Evolutionary conservation across 2,329 filamentous ascomycete species (phyloP).

Genomic region (Penicillium paneum): DNA sequence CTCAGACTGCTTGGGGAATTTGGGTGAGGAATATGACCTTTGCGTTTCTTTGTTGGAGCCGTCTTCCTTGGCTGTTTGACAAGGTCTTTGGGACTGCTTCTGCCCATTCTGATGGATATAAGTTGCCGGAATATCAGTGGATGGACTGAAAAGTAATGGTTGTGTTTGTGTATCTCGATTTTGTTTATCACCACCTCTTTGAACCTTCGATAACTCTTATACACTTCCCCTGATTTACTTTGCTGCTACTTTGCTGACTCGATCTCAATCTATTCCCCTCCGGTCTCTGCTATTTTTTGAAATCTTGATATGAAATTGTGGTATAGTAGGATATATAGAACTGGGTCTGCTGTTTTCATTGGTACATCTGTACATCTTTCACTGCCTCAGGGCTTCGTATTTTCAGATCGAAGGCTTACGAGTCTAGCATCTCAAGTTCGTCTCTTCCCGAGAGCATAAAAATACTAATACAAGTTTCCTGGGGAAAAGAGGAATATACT

Average conservation of each 20-base stretch:
- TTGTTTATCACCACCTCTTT: too few species aligned
- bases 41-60: too few species aligned
- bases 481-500: not conserved
- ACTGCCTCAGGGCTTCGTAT: not conserved
- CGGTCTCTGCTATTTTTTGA: not conserved
- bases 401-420: constrained; percentile 9
- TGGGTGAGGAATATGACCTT: too few species aligned
- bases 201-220: too few species aligned
- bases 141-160: too few species aligned
- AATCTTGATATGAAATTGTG: not conserved
- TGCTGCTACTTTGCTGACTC: not conserved
- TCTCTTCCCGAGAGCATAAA: not conserved
- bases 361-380: not conserved
- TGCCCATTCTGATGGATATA: too few species aligned
- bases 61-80: too few species aligned
- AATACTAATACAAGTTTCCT: not conserved
- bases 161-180: too few species aligned
- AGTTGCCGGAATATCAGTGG: too few species aligned
- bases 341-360: not conserved
- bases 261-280: constrained; percentile 10
- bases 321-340: not conserved
- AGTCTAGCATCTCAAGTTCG: not conserved
- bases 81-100: too few species aligned
- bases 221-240: not conserved
- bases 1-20: too few species aligned